Percentiles rank a stretch among this genome's conserved stretches.
Evolutionary conservation across 2,329 filamentous ascomycete genomes (phyloP).

Genomic region (Penicillium thymicola): DNA sequence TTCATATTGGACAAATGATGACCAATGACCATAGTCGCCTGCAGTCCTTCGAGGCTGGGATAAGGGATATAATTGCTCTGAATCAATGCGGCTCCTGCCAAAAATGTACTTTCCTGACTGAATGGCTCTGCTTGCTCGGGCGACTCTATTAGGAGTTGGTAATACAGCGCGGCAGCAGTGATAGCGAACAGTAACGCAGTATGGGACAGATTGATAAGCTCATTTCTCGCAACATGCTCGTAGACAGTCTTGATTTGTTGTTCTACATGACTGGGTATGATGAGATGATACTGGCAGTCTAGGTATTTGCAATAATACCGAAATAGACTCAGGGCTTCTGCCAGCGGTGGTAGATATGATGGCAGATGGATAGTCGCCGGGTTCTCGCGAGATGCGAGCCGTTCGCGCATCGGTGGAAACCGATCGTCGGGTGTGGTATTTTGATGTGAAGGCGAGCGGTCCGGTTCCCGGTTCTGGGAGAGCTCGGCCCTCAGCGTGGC

Average conservation of each 20-base stretch:
- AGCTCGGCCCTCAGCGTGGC: slow-evolving; percentile 18
- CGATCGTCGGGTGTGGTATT: neutral
- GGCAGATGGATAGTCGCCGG: slow-evolving; percentile 21
- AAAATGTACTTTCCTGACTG: slow-evolving; percentile 28
- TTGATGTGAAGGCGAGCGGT: neutral
- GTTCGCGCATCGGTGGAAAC: neutral
- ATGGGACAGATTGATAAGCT: slow-evolving; percentile 23
- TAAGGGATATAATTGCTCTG: slow-evolving; percentile 30
- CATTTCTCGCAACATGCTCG: slow-evolving; percentile 16
- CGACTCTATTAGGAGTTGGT: slow-evolving; percentile 22
- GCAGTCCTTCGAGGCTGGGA: slow-evolving; percentile 34
- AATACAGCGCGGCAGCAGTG: slow-evolving; percentile 29
- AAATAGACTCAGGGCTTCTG: slow-evolving; percentile 30
- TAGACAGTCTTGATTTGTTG: slow-evolving; percentile 32
- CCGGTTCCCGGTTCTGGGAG: neutral
- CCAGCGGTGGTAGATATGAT: slow-evolving; percentile 28
- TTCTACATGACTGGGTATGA: slow-evolving; percentile 27
- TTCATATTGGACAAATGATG: slow-evolving; percentile 30
- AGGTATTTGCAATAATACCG: slow-evolving; percentile 35
- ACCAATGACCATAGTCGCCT: slow-evolving; percentile 31
- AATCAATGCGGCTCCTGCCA: slow-evolving; percentile 32
- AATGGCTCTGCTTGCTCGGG: slow-evolving; percentile 19
- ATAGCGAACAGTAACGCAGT: slow-evolving; percentile 37
- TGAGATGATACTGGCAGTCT: slow-evolving; percentile 37
- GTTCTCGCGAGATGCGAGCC: slow-evolving; percentile 18